These are phyloP conservation scores for Phialophora macrospora DNA, from an alignment of 2,329 filamentous ascomycete genomes.

Conservation along the genomic window DNA sequence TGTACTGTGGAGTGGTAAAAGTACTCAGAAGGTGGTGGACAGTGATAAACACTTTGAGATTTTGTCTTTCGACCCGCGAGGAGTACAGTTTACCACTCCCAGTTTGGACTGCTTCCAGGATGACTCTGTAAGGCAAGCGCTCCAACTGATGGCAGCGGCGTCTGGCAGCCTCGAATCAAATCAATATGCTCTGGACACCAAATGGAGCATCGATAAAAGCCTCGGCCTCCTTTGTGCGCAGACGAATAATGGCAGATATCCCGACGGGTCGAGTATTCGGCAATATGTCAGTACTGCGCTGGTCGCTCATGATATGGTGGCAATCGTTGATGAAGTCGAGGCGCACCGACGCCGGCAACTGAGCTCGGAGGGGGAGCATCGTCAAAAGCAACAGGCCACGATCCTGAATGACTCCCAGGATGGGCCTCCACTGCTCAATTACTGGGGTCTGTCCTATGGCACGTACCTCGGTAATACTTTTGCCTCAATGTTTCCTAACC, in stretches of 20 bases:
- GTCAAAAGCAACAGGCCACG: constrained; percentile 13
- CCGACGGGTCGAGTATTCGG: constrained; percentile 40
- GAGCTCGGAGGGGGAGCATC: background rate
- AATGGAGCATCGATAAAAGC: constrained; percentile 35
- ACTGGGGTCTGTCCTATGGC: constrained; percentile 59
- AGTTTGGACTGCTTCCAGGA: constrained; percentile 40
- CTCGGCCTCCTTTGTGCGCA: constrained; percentile 31
- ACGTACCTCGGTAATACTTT: constrained; percentile 54
- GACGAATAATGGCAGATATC: constrained; percentile 35
- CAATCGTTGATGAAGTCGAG: constrained; percentile 42
- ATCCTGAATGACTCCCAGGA: constrained; percentile 6
- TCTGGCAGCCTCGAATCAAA: constrained; percentile 31
- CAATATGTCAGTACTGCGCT: constrained; percentile 43
- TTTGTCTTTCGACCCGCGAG: constrained; percentile 52
- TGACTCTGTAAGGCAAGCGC: constrained; percentile 18
- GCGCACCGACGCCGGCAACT: constrained; percentile 30
- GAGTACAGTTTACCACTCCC: constrained; percentile 46
- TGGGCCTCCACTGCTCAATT: constrained; percentile 46
- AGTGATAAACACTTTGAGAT: constrained; percentile 51
- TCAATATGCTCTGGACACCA: constrained; percentile 30
- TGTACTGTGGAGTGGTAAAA: constrained; percentile 34
- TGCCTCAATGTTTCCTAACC: constrained; percentile 51
- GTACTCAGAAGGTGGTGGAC: constrained; percentile 41
- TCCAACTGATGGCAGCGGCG: constrained; percentile 17
- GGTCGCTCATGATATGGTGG: constrained; percentile 47